Conservation (phyloP, 352 stramenopile species). For the Aphanomyces invadans region DNA sequence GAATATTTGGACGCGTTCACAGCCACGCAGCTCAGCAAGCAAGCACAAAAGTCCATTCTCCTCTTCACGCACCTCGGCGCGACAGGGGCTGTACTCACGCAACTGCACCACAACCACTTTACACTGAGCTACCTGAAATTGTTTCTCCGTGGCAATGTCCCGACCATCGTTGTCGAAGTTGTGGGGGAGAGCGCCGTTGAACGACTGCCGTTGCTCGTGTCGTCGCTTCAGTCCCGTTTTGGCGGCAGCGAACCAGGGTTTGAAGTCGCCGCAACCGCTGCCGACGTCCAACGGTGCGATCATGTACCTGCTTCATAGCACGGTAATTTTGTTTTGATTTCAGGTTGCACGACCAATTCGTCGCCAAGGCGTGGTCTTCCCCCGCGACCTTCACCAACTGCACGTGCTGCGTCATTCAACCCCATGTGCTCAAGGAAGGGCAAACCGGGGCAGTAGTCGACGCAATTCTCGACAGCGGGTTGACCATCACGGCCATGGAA, state of each 20-base stretch:
- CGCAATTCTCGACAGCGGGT: constrained; percentile 62
- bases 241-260: constrained; percentile 37
- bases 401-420: constrained; percentile 89
- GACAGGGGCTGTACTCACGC: constrained; percentile 39
- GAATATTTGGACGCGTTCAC: constrained; percentile 81
- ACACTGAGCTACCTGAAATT: constrained; percentile 75
- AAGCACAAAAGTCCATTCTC: constrained; percentile 64
- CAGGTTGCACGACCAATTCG: constrained; percentile 10
- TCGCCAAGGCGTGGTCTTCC: constrained; percentile 21
- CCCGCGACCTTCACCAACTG: constrained; percentile 83
- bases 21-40: constrained; percentile 47
- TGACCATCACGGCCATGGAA: constrained; percentile 82
- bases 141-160: constrained; percentile 39
- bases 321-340: neutral
- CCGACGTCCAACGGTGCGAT: constrained; percentile 48
- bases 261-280: constrained; percentile 40
- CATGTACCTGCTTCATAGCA: too few species aligned
- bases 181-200: constrained; percentile 65
- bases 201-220: constrained; percentile 44
- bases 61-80: constrained; percentile 54
- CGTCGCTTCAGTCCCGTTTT: constrained; percentile 39
- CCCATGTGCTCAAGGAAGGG: constrained; percentile 87
- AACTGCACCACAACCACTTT: constrained; percentile 63
- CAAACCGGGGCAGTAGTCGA: constrained; percentile 74
- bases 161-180: constrained; percentile 63